Conservation (phyloP, 805 yeast genomes). For the Candida ortonii region DNA sequence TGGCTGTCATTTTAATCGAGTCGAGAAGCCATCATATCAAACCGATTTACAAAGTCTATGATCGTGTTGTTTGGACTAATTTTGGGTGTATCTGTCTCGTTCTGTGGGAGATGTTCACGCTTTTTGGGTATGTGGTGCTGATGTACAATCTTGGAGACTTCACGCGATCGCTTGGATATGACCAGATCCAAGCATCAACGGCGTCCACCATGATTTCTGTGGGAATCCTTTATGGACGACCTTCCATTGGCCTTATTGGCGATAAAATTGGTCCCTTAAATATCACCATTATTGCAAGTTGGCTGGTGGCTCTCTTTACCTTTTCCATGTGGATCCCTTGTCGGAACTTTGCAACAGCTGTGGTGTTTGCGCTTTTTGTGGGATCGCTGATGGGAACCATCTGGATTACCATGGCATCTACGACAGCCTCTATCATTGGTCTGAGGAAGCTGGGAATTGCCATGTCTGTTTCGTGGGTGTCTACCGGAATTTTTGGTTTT, state of each 20-base stretch:
- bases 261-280: conserved; percentile 54
- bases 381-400: conserved; percentile 63
- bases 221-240: conserved; percentile 57
- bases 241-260: conserved; percentile 48
- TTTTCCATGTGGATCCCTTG: conserved; percentile 59
- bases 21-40: conserved; percentile 38
- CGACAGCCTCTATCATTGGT: conserved; percentile 53
- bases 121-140: conserved; percentile 60
- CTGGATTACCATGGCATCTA: conserved; percentile 54
- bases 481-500: conserved; percentile 48
- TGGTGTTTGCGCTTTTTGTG: conserved; percentile 48
- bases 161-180: conserved; percentile 58
- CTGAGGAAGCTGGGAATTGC: conserved; percentile 50
- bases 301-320: conserved; percentile 39
- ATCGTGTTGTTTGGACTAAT: conserved; percentile 35
- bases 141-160: conserved; percentile 59
- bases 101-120: conserved; percentile 45
- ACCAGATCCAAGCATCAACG: conserved; percentile 51
- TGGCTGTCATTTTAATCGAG: conserved; percentile 36
- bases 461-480: conserved; percentile 47
- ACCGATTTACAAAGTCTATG: conserved; percentile 40
- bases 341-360: conserved; percentile 52
- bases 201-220: conserved; percentile 60
- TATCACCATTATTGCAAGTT: conserved; percentile 37
- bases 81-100: conserved; percentile 34